These are phyloP conservation scores for Eimeria necatrix DNA, from an alignment of 169 alveolate species.

Conservation along the genomic window DNA sequence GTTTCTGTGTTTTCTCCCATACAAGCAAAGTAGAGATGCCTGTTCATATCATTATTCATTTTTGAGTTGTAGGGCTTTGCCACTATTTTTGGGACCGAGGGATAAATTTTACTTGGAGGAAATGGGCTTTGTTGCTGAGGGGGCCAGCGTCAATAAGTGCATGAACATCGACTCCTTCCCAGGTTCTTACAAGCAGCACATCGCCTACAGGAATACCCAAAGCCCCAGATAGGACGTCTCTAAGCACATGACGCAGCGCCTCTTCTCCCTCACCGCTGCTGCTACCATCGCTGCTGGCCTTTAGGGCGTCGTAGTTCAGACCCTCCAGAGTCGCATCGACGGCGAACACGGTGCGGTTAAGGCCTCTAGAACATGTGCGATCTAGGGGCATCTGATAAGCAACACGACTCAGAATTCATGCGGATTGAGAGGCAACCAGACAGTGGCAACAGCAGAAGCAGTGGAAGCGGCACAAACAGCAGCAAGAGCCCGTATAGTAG, in stretches of 20 bases:
- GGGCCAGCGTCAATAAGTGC: conserved; percentile 77
- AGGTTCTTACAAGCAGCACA: conserved; percentile 64
- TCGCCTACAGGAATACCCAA: conserved; percentile 76
- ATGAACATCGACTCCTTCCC: conserved; percentile 74
- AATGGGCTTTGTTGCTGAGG: conserved; percentile 64
- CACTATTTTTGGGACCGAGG: background rate
- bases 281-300: conserved; percentile 15
- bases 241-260: conserved; percentile 64
- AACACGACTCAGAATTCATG: background rate
- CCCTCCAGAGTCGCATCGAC: conserved; percentile 68
- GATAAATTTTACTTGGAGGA: conserved; percentile 51
- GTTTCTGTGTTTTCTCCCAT: background rate
- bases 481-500: background rate
- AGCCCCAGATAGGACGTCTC: conserved; percentile 63
- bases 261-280: conserved; percentile 55
- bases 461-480: background rate
- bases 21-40: no score
- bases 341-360: conserved; percentile 71
- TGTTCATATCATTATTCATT: background rate
- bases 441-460: background rate
- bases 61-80: background rate
- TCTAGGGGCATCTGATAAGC: conserved; percentile 64
- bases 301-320: conserved; percentile 52
- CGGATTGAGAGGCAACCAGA: background rate
- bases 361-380: conserved; percentile 81